phyloP scores from a whole-genome alignment of 1,139 yeast genomes.

The Magnusiomyces clavatus region DNA sequence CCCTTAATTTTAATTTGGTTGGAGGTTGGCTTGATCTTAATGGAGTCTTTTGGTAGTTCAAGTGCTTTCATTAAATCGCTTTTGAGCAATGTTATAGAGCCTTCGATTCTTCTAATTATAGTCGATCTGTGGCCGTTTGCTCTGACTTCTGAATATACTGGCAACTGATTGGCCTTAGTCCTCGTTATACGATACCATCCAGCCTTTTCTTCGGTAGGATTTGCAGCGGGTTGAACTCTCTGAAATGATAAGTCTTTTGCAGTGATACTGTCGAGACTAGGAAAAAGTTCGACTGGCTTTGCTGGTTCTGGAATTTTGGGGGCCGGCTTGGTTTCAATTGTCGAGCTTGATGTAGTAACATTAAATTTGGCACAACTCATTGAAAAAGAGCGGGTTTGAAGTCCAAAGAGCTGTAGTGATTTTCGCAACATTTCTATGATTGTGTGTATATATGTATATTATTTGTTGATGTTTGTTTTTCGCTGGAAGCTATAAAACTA shows the following conservation, averaged over 20 bases:
- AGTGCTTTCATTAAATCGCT: conserved; percentile 25
- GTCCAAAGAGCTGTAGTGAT: no score
- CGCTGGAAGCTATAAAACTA: no score
- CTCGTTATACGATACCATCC: conserved; percentile 29
- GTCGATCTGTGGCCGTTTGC: conserved; percentile 31
- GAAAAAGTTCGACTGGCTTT: conserved; percentile 7
- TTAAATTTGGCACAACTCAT: no score
- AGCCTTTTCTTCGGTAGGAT: background rate
- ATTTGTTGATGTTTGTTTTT: no score
- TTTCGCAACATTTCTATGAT: no score
- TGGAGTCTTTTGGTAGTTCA: conserved; percentile 23
- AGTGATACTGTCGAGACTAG: conserved; percentile 10
- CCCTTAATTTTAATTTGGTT: conserved; percentile 29
- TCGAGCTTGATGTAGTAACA: no score
- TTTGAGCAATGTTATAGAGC: conserved; percentile 27
- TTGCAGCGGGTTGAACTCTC: conserved; percentile 1
- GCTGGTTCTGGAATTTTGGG: no score
- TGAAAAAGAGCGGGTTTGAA: no score
- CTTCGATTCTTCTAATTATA: conserved; percentile 28
- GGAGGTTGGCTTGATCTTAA: conserved; percentile 30
- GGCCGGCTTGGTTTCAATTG: no score
- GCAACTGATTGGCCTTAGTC: conserved; percentile 29
- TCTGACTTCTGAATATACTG: conserved; percentile 30
- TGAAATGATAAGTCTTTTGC: conserved; percentile 5
- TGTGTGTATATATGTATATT: no score